Base-by-base conservation (phyloP, 768 basidiomycete genomes). In the Amanita subjunquillea region DNA sequence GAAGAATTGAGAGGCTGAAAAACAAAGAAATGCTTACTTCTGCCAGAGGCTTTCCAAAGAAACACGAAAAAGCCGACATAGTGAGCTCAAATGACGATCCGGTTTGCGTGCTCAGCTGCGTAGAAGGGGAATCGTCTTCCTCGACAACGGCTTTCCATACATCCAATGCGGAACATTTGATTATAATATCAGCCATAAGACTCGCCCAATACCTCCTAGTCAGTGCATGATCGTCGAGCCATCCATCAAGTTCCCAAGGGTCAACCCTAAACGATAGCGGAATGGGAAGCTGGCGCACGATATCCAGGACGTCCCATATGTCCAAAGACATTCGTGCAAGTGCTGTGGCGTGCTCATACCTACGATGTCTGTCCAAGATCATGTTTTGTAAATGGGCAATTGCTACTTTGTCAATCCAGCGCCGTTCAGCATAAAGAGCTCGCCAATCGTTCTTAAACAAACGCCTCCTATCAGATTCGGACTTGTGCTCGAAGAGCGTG, bases 141-240 rank as follows among this genome's bases (percentile, higher is more conserved):
- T 51, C 40, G 34, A 51, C 20, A 12, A 51, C n/a, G 6, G 22
- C 20, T n/a, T 32, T 32, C 76, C 78, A 79, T 34, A 64, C 59
- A 13, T 56, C 51, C 25, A 79, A 59, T 0, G 76, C 74, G 54
- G 68, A 60, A 30, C 56, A 61, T 43, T 73, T 68, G n/a, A 72
- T 63, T 54, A 82, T 74, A 2, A 70, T 61, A 15, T 71, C 68
- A 23, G 72, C 61, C n/a, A 78, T 57, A 3, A 67, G 64, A 36
- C 61, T 62, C 7, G 79, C 78, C 79, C 80, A 82, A 60, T 69
- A 80, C 17, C 71, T 64, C 15, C 71, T 67, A 6, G 77, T 72
- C 22, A 75, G 51, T 4, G 70, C 67, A 45, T 44, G 51, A 17
- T 37, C 36, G 48, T 72, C 61, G 29, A 60, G 7, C 20, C 41